Evolutionary conservation across 2,329 filamentous ascomycete genomes (phyloP).

Genomic region (Claviceps cyperi): DNA sequence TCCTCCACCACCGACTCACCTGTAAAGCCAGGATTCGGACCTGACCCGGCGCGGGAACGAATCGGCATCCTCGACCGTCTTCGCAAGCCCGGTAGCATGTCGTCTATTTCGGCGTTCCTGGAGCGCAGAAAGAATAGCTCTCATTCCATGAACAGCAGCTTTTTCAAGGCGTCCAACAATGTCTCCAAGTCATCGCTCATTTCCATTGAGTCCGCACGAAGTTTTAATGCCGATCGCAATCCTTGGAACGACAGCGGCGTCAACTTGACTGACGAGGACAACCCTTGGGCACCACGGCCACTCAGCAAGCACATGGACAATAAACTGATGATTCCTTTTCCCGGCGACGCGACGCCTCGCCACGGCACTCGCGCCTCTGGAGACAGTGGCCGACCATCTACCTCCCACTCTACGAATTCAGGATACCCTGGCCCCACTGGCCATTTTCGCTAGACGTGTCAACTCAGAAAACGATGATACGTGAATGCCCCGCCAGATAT

Average conservation of each 20-base stretch:
- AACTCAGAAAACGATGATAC: slow-evolving; percentile 31
- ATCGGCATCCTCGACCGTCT: slow-evolving; percentile 82
- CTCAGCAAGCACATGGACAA: slow-evolving; percentile 51
- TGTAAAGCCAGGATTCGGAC: slow-evolving; percentile 69
- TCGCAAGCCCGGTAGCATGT: slow-evolving; percentile 87
- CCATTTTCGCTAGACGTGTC: slow-evolving; percentile 66
- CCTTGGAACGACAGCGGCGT: slow-evolving; percentile 97
- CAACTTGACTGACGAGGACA: slow-evolving; percentile 81
- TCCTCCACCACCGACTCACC: slow-evolving; percentile 75
- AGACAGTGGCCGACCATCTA: slow-evolving; percentile 83
- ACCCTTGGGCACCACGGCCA: slow-evolving; percentile 47
- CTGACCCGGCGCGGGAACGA: slow-evolving; percentile 65
- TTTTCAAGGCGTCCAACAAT: slow-evolving; percentile 87
- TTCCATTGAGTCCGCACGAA: slow-evolving; percentile 88
- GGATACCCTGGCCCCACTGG: slow-evolving; percentile 89
- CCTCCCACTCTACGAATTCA: slow-evolving; percentile 89
- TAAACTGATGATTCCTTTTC: slow-evolving; percentile 50
- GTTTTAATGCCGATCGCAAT: slow-evolving; percentile 80
- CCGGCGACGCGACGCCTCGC: slow-evolving; percentile 71
- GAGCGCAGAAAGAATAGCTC: slow-evolving; percentile 90
- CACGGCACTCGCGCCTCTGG: slow-evolving; percentile 73
- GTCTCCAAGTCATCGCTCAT: slow-evolving; percentile 91
- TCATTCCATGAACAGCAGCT: slow-evolving; percentile 63
- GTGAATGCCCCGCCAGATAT: slow-evolving; percentile 51
- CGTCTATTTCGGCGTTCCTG: slow-evolving; percentile 89